Conservation (phyloP, 208 protist species). For the Acanthamoeba lenticulata region DNA sequence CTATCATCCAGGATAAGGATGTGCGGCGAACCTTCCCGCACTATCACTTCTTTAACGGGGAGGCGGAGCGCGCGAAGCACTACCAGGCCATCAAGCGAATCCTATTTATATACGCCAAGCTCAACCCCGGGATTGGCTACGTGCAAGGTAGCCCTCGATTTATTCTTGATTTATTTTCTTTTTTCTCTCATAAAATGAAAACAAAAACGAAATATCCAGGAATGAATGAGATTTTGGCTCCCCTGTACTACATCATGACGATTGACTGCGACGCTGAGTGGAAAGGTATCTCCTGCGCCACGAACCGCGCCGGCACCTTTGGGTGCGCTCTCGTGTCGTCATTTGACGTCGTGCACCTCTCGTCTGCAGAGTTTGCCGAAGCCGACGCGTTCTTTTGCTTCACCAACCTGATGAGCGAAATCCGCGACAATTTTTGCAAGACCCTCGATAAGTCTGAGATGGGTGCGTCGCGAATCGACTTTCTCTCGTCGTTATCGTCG, state of each 20-base stretch:
- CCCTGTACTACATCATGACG: constrained; percentile 88
- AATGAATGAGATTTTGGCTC: constrained; percentile 89
- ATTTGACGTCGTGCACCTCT: too few relatives aligned
- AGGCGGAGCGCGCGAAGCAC: constrained; percentile 29
- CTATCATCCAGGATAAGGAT: constrained; percentile 75
- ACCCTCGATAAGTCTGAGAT: constrained; percentile 72
- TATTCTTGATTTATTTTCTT: neutral
- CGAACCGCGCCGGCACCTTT: too few relatives aligned
- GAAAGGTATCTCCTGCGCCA: neutral
- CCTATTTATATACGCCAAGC: constrained; percentile 85
- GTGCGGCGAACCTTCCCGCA: constrained; percentile 83
- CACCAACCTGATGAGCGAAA: constrained; percentile 85
- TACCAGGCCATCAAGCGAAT: constrained; percentile 78
- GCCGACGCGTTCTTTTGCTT: constrained; percentile 90
- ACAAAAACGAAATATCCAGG: constrained; percentile 61
- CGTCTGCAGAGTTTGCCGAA: constrained; percentile 78
- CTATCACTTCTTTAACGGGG: constrained; percentile 81
- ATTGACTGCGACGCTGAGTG: constrained; percentile 67
- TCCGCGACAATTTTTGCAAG: constrained; percentile 79
- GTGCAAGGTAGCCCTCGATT: constrained; percentile 63
- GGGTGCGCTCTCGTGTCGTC: too few relatives aligned
- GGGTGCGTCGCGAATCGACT: constrained; percentile 27
- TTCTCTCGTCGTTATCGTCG: neutral
- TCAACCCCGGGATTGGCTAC: constrained; percentile 85
- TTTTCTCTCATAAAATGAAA: neutral